A percentile compares a stretch with the other conserved stretches of the same genome.
These are phyloP conservation scores for Mallotus repandus DNA, from an alignment of 441 rosid species.

Conservation along the genomic window DNA sequence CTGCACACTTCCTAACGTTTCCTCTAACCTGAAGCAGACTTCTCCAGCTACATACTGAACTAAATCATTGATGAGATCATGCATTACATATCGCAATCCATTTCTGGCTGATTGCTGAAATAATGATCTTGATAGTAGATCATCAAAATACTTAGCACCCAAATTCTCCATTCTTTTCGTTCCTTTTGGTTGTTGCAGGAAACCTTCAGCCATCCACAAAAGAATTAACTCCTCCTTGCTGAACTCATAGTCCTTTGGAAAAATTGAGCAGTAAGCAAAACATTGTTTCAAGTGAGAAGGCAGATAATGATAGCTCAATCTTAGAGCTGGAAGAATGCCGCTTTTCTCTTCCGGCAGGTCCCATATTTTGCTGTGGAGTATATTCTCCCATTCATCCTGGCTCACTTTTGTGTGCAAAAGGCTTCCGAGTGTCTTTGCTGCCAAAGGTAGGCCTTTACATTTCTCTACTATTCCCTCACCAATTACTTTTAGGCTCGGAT, in stretches of 20 bases:
- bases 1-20: background rate
- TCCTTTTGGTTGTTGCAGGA: slow-evolving; percentile 13
- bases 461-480: slow-evolving; percentile 16
- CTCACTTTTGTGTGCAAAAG: slow-evolving; percentile 1
- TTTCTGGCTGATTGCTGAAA: slow-evolving; percentile 19
- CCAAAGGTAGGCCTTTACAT: slow-evolving; percentile 18
- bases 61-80: slow-evolving; percentile 24
- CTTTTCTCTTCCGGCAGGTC: slow-evolving; percentile 10
- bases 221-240: slow-evolving; percentile 14
- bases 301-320: slow-evolving; percentile 10
- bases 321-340: slow-evolving; percentile 15
- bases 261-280: slow-evolving; percentile 15
- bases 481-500: background rate
- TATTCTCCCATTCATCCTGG: slow-evolving; percentile 13
- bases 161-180: slow-evolving; percentile 8
- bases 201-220: slow-evolving; percentile 16
- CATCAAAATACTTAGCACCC: slow-evolving; percentile 15
- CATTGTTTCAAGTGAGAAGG: slow-evolving; percentile 16
- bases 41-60: slow-evolving; percentile 20
- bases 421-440: slow-evolving; percentile 13
- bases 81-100: slow-evolving; percentile 11
- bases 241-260: slow-evolving; percentile 16
- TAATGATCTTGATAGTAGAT: slow-evolving; percentile 21
- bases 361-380: slow-evolving; percentile 16
- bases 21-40: slow-evolving; percentile 8